Base-by-base conservation (phyloP, 495 filamentous ascomycete genomes). In the Margaritispora aquatica region DNA sequence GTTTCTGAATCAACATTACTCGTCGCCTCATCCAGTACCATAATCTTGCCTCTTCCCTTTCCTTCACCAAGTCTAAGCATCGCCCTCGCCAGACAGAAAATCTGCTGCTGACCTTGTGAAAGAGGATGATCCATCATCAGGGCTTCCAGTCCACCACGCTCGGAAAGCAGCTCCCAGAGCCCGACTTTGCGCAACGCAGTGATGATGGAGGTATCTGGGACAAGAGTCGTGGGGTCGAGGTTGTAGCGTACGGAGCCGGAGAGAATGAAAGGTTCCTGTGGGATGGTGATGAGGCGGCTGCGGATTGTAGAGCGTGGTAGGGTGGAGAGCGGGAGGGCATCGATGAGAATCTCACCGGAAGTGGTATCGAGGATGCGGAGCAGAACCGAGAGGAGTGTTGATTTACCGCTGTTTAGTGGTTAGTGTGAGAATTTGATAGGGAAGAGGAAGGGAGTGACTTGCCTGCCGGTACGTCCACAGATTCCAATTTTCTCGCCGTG, bases 31-130 rank as follows among this genome's bases (percentile, higher is more conserved):
- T 54, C 52, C 17, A 54, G 27, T 1, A 54, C 21, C 31, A 54
- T 13, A 13, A 54, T 50, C 24, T 50, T 36, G n/a, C 52, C 52
- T 54, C 50, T 29, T 26, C 27, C 38, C 50, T 68, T 9, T 61
- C 66, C 19, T 58, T 55, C 19, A 59, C 55, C 41, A 52, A 54
- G 0, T 20, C 52, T 19, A 2, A 72, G 55, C 7, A 75, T 64
- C 0, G 77, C 74, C 21, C 78, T 63, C 0, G 73, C 77, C 0
- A 81, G 64, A 58, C 72, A 73, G 47, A 80, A 75, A 1, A 80
- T 68, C 63, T 80, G 77, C 22, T 68, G 65, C 55, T 81, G 72
- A 2, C 78, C 78, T 44, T 79, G 60, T 23, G 69, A 67, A 34
- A 81, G 60, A 10, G 69, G 53, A 8, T 70, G 66, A 7, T 64